Base-by-base conservation (phyloP, 805 yeast species). In the Starmera quercuum region DNA sequence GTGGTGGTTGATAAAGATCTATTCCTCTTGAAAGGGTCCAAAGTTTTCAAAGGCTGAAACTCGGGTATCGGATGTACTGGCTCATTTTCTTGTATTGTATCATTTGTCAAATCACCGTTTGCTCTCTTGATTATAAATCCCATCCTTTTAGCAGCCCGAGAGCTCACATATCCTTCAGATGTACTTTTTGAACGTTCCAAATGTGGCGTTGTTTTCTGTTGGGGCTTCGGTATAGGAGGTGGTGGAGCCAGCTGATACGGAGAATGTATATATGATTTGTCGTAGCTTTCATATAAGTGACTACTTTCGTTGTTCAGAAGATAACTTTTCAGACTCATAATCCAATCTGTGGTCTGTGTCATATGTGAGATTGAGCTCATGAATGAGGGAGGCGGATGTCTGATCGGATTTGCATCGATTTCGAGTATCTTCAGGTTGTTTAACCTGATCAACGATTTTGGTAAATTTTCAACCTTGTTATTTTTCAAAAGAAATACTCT, bases 91-190 rank as follows among this genome's bases (percentile, higher is more conserved):
- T 58, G 51, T 5, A 47, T 45, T 7, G 58, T 35, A 11, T 36
- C 42, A 21, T 21, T 27, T 14, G 41, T 16, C 18, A 40, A 25
- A 23, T 44, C 51, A 28, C 53, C 66, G 22, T 32, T 39, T 22
- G 51, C 45, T 39, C 53, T 46, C 35, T 71, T 73, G 33, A 74
- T 71, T 25, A 82, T 75, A 34, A 82, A 70, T 0, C 88, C 90
- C 87, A 79, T 81, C 41, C 90, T 63, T 49, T 81, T 75, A 0
- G 84, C 74, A 5, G 85, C 83, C 35, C 76, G 67, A n/a, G 82
- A 68, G 7, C 78, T 63, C n/a, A 61, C 61, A 21, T 61, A 53
- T 27, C 62, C 59, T 37, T 68, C 71, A 2, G 73, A 55, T 14
- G 58, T 57, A 30, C 63, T 57, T 31, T 68, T 36, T 20, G 56